Base-by-base conservation (phyloP, 1,284 basidiomycete species). In the Stygiomarasmius scandens region DNA sequence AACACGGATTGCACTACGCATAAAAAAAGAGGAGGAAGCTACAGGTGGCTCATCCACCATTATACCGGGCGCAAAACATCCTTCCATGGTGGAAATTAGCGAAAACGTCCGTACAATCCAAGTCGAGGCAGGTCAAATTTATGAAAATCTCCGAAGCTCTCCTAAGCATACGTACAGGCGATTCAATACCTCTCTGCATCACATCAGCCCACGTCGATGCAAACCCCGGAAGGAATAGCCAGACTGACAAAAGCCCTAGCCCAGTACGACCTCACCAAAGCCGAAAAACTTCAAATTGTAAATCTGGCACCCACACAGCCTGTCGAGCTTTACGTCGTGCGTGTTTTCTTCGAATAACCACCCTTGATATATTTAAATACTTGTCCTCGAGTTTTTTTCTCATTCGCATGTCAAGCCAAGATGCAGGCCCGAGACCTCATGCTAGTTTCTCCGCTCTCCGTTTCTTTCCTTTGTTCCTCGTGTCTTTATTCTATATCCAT, bases 201-300 rank as follows among this genome's bases (percentile, higher is more conserved):
- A 12, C 85, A 85, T 62, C 86, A 90, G 55, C 87, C 92, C 3
- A 90, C 87, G 0, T 71, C 76, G 0, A 71, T 78, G 14, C 95
- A 97, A 71, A 86, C 83, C 0, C 77, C 81, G 0, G 79, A 83
- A 43, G 81, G 84, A 12, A 85, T 97, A 54, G 72, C 81, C 1
- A 76, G 78, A 52, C 84, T 97, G 14, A 83, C 90, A 12, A 82
- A 85, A 60, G 75, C 76, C 36, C 82, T 97, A 11, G 81, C 83
- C 12, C 75, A 83, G 45, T 91, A 86, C 59, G 82, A 84, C 9
- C 76, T 98, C 59, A 96, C 94, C 0, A 96, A 96, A 67, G 86
- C 90, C 3, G 95, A 98, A 77, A 93, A 95, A 64, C 79, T 98
- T 3, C 94, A 96, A 69, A 82, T 96, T 34, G 87, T 94, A 49